Percentiles rank a stretch among this genome's conserved stretches.
phyloP scores from a whole-genome alignment of 495 filamentous ascomycete species.

The Penicillium samsonianum region DNA sequence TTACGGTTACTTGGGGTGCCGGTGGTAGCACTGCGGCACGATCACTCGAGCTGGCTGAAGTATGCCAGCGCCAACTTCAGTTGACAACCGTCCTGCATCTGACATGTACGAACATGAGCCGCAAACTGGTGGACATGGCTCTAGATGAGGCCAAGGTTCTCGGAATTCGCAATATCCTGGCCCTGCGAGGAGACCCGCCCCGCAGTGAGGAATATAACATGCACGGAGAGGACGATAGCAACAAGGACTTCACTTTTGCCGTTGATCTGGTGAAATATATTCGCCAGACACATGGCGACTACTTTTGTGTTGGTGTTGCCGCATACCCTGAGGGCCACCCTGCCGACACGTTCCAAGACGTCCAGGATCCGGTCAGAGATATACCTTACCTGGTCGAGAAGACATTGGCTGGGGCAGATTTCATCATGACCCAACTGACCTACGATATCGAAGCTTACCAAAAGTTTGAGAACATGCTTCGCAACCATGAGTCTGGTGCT shows the following conservation, averaged over 20 bases:
- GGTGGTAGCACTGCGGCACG: constrained; percentile 88
- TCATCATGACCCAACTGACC: constrained; percentile 99
- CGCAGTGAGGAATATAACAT: constrained; percentile 84
- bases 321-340: constrained; percentile 95
- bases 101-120: constrained; percentile 97
- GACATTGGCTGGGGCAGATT: constrained; percentile 88
- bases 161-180: constrained; percentile 91
- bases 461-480: constrained; percentile 72
- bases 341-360: constrained; percentile 78
- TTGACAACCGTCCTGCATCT: constrained; percentile 95
- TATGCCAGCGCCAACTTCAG: constrained; percentile 87
- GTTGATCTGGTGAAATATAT: constrained; percentile 92
- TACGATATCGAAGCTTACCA: constrained; percentile 84
- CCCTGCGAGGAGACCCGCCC: constrained; percentile 90
- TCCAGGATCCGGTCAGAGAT: constrained; percentile 78
- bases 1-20: constrained; percentile 97
- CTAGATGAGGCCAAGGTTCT: constrained; percentile 90
- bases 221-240: constrained; percentile 60
- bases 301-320: constrained; percentile 96
- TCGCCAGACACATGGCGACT: constrained; percentile 78
- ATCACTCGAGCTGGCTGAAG: constrained; percentile 90
- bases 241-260: constrained; percentile 85
- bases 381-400: constrained; percentile 91
- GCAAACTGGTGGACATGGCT: constrained; percentile 79
- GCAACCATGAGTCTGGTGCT: constrained; percentile 78